These are phyloP conservation scores for Suillus weaverae DNA, from an alignment of 768 basidiomycete species.

Conservation along the genomic window DNA sequence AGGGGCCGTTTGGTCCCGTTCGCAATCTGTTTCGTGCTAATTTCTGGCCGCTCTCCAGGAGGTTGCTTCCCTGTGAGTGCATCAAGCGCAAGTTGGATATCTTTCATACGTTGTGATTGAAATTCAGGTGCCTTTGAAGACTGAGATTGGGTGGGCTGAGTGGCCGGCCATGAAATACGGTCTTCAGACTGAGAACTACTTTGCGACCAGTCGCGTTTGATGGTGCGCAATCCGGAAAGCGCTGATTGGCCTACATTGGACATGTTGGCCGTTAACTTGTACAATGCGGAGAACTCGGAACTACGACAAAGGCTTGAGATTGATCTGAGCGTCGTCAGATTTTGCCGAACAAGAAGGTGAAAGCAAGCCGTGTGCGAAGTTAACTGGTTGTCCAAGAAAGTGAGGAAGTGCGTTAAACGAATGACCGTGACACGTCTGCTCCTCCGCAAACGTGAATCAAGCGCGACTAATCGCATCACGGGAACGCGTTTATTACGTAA, in stretches of 20 bases:
- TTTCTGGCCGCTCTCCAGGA: conserved; percentile 14
- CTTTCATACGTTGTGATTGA: conserved; percentile 46
- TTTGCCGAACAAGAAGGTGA: not conserved
- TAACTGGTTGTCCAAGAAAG: not conserved
- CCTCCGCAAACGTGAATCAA: not conserved
- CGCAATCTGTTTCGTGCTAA: conserved; percentile 19
- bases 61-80: conserved; percentile 37
- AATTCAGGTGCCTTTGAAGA: conserved; percentile 23
- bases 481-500: not conserved
- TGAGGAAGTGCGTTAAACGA: not conserved
- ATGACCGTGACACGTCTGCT: not conserved
- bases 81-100: conserved; percentile 59
- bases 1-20: conserved; percentile 37
- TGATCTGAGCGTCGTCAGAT: not conserved
- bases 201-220: conserved; percentile 64
- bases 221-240: conserved; percentile 59
- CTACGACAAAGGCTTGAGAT: too few species aligned
- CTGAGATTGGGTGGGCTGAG: conserved; percentile 11
- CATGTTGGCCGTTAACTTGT: conserved; percentile 15
- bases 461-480: not conserved
- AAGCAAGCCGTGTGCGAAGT: not conserved
- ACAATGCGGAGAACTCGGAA: not conserved
- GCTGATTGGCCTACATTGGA: conserved; percentile 29
- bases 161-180: conserved; percentile 46
- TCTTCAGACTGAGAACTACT: conserved; percentile 37